Conservation (phyloP, 208 protist species). For the Leishmania braziliensis region DNA sequence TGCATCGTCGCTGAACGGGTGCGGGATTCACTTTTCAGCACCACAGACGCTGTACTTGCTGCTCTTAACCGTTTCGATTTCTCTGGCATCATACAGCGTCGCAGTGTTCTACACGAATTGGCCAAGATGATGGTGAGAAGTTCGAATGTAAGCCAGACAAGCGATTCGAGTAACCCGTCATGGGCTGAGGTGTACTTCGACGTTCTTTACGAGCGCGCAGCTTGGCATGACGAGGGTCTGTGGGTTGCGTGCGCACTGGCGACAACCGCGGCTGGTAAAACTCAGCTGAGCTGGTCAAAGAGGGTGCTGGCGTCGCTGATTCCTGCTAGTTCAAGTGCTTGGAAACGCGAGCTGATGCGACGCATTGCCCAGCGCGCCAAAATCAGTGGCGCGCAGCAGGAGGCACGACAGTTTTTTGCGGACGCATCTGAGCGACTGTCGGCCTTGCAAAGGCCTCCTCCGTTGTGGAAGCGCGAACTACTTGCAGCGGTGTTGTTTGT, state of each 20-base stretch:
- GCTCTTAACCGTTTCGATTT: slow-evolving; percentile 29
- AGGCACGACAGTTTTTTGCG: slow-evolving; percentile 23
- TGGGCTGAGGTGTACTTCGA: slow-evolving; percentile 32
- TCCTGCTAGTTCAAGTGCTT: slow-evolving; percentile 24
- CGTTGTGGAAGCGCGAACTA: slow-evolving; percentile 29
- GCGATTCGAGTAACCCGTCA: neutral
- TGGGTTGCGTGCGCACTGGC: slow-evolving; percentile 29
- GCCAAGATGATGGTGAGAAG: neutral
- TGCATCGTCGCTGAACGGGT: slow-evolving; percentile 16
- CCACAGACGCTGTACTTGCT: slow-evolving; percentile 17
- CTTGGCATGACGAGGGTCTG: slow-evolving; percentile 29
- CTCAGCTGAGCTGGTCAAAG: slow-evolving; percentile 6
- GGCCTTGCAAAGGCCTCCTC: neutral
- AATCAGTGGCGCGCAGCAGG: slow-evolving; percentile 4
- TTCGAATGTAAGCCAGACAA: neutral
- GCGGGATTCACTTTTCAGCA: neutral
- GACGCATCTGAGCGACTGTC: slow-evolving; percentile 14
- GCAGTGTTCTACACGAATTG: slow-evolving; percentile 11
- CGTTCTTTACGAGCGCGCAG: slow-evolving; percentile 26
- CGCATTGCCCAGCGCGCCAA: slow-evolving; percentile 15
- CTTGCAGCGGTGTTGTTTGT: slow-evolving; percentile 17
- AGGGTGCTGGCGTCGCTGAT: slow-evolving; percentile 24
- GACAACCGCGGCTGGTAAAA: neutral
- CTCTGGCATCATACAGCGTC: slow-evolving; percentile 15
- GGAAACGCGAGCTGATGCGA: slow-evolving; percentile 25